Evolutionary conservation across 2,329 filamentous ascomycete species (phyloP).

Genomic region (Alternaria gaisen): DNA sequence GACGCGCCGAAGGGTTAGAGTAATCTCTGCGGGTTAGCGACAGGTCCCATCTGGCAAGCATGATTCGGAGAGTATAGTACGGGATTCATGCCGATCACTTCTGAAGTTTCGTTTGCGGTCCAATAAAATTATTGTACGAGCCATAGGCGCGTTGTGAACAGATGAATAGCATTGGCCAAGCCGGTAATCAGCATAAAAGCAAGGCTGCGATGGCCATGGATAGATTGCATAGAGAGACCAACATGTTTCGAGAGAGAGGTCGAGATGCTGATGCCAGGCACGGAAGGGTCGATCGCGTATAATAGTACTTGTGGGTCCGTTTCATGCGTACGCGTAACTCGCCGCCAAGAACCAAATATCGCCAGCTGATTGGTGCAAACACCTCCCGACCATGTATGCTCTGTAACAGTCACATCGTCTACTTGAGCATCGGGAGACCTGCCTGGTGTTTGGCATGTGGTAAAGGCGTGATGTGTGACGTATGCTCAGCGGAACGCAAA

Average conservation of each 20-base stretch:
- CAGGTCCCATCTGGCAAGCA: conserved; percentile 10
- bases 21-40: conserved; percentile 12
- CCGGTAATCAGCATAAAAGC: background rate
- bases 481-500: background rate
- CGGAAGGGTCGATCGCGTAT: conserved; percentile 11
- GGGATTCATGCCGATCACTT: conserved; percentile 18
- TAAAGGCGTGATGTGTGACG: conserved; percentile 1
- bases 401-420: conserved; percentile 17
- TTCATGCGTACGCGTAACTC: conserved; percentile 22
- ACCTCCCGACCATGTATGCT: conserved; percentile 8
- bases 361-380: conserved; percentile 15
- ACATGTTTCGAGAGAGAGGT: conserved; percentile 13
- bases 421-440: conserved; percentile 3
- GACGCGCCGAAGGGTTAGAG: conserved; percentile 8
- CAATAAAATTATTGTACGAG: conserved; percentile 4
- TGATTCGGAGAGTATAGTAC: conserved; percentile 6
- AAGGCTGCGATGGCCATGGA: conserved; percentile 12
- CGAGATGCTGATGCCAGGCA: conserved; percentile 6
- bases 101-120: conserved; percentile 18
- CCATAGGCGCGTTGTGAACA: conserved; percentile 1
- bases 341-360: conserved; percentile 9
- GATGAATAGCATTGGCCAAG: conserved; percentile 7
- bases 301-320: conserved; percentile 21
- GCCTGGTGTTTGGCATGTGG: background rate
- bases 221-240: conserved; percentile 15